Evolutionary conservation across 257 asterid genomes (phyloP), one percentile per base, ranked within the genome.

Genomic region (Solanum sparsipilum): DNA sequence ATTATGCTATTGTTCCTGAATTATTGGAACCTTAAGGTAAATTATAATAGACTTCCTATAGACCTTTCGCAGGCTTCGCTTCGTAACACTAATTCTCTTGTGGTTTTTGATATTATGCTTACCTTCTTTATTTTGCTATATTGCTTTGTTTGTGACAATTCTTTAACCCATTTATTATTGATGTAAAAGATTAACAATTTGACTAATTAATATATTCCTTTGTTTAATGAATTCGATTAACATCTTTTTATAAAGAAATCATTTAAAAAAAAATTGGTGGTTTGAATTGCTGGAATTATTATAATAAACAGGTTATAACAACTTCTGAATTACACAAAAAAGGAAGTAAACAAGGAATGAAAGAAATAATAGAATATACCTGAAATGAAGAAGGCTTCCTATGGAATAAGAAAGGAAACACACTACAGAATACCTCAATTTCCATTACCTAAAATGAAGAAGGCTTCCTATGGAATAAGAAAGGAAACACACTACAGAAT

Each of bases 341-440:
- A 39, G 4, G 15, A 25, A 25, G 36, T 13, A 60, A 58, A 39
- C 32, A 39, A 16, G 29, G 71, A 85, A 18, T 31, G 27, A 39
- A n/a, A 67, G 27, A 85, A 84, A 65, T 72, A 72, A 16, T 72
- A 72, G 79, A 16, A 84, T 10, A 13, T 86, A 71, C 72, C 84
- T 86, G 27, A 34, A 46, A 68, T 20, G 44, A 21, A 84, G 70
- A 88, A 84, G 34, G 38, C 58, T 36, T 88, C 52, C 82, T 71
- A 67, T 63, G 78, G n/a, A 70, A 88, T 32, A 75, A n/a, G 39
- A 88, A 88, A 46, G 90, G 87, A 20, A 79, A n/a, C 70, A 83
- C 76, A 70, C 56, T 67, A 38, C 52, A 32, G 87, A 75, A 84
- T 71, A 44, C 56, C 20, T 67, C 68, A 70, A 25, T 44, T 41